Conservation (phyloP, 345 rosid genomes). For the Schrenkiella parvula region DNA sequence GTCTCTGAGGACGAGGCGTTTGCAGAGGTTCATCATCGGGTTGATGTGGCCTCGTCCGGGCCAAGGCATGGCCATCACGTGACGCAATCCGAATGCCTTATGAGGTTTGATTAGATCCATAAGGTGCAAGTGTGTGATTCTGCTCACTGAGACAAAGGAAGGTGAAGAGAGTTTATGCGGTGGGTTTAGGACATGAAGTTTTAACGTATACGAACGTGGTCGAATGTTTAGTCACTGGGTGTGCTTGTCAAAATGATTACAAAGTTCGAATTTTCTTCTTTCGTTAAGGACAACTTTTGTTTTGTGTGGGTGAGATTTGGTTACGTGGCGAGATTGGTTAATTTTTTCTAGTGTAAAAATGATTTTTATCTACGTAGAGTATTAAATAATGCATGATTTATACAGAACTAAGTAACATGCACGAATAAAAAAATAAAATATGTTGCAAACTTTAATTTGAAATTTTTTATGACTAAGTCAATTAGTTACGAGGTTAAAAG, state of each 20-base stretch:
- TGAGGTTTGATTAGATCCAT: neutral
- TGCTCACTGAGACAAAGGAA: neutral
- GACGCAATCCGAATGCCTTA: neutral
- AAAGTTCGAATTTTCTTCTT: constrained; percentile 2
- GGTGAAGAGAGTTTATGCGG: neutral
- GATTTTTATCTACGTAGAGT: no score
- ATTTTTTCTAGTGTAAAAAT: no score
- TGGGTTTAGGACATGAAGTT: neutral
- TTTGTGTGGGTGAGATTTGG: constrained; percentile 1
- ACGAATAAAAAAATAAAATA: no score
- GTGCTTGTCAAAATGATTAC: neutral
- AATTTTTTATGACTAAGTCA: no score
- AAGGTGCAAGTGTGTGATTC: neutral
- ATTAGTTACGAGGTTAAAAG: no score
- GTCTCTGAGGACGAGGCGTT: constrained; percentile 33
- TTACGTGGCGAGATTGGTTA: neutral
- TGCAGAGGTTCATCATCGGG: constrained; percentile 66
- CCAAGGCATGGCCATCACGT: constrained; percentile 54
- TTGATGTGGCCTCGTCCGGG: constrained; percentile 72
- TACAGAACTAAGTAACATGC: no score
- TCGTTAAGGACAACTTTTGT: neutral
- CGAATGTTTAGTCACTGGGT: neutral
- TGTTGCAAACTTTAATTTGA: no score
- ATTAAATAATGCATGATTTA: no score
- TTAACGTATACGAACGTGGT: neutral